These are phyloP conservation scores for Wilcoxina mikolae DNA, from an alignment of 495 filamentous ascomycete species.

Conservation along the genomic window DNA sequence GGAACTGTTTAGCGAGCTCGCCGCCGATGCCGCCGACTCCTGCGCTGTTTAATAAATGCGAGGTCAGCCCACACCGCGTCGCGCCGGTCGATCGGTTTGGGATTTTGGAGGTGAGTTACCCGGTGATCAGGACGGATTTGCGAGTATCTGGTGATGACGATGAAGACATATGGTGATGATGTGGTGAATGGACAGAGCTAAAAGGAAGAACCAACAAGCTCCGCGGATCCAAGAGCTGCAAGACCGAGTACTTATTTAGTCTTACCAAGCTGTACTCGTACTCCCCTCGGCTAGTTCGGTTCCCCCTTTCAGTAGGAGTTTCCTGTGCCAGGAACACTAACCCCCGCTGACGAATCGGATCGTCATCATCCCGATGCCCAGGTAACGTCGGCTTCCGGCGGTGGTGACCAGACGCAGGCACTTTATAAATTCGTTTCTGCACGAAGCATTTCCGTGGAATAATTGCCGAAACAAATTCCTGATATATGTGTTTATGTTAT, in stretches of 20 bases:
- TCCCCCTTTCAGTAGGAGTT: too few relatives aligned
- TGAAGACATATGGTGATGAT: not conserved
- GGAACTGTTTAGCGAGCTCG: conserved; percentile 40
- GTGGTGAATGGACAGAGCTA: not conserved
- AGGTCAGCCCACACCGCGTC: not conserved
- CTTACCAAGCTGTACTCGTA: too few relatives aligned
- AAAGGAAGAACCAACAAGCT: not conserved
- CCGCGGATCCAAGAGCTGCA: not conserved
- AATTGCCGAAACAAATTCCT: too few relatives aligned
- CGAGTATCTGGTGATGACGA: conserved; percentile 10
- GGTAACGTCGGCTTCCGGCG: too few relatives aligned
- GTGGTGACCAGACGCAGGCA: too few relatives aligned
- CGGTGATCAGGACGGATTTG: conserved; percentile 23
- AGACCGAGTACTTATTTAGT: too few relatives aligned
- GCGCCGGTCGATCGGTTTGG: not conserved
- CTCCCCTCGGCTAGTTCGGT: not conserved
- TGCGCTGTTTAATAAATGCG: conserved; percentile 8
- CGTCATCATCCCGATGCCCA: too few relatives aligned
- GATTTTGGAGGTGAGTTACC: conserved; percentile 8
- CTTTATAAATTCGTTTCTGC: too few relatives aligned
- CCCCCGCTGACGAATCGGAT: too few relatives aligned
- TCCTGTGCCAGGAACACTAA: not conserved
- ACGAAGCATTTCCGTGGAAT: too few relatives aligned
- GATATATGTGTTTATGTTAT: too few relatives aligned
- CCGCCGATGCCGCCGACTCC: conserved; percentile 39